These are phyloP conservation scores for Talaromyces wortmannii DNA, from an alignment of 495 filamentous ascomycete genomes.

Conservation along the genomic window DNA sequence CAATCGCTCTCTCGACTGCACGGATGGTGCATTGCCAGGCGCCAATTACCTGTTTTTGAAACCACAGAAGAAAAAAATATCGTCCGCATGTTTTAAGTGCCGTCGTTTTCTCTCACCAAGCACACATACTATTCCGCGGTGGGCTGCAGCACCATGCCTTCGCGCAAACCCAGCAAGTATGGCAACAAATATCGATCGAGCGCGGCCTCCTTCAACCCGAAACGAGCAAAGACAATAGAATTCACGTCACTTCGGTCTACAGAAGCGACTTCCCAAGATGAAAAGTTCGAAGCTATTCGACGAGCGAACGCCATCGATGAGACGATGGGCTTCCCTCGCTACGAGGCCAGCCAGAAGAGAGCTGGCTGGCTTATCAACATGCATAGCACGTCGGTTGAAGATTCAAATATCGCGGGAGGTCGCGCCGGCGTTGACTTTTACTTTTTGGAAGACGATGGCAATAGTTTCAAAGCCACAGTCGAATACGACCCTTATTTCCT, in stretches of 20 bases:
- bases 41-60: no score
- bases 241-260: conserved; percentile 63
- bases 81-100: neutral
- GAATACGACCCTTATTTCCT: conserved; percentile 97
- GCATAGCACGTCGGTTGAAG: conserved; percentile 81
- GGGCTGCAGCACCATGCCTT: conserved; percentile 42
- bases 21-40: no score
- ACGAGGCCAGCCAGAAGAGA: conserved; percentile 78
- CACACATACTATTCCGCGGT: neutral
- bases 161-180: conserved; percentile 48
- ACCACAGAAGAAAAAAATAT: neutral
- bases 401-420: conserved; percentile 73
- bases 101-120: neutral
- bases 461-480: conserved; percentile 92
- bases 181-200: conserved; percentile 44
- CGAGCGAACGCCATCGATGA: conserved; percentile 92
- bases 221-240: conserved; percentile 67
- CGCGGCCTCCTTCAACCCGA: conserved; percentile 43
- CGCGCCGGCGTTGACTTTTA: conserved; percentile 93
- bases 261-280: conserved; percentile 81
- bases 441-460: conserved; percentile 89
- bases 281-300: conserved; percentile 74
- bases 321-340: conserved; percentile 84
- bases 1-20: no score
- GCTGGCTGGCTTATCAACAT: conserved; percentile 95